These are phyloP conservation scores for Barnettozyma californica DNA, from an alignment of 805 yeast species.

Conservation along the genomic window DNA sequence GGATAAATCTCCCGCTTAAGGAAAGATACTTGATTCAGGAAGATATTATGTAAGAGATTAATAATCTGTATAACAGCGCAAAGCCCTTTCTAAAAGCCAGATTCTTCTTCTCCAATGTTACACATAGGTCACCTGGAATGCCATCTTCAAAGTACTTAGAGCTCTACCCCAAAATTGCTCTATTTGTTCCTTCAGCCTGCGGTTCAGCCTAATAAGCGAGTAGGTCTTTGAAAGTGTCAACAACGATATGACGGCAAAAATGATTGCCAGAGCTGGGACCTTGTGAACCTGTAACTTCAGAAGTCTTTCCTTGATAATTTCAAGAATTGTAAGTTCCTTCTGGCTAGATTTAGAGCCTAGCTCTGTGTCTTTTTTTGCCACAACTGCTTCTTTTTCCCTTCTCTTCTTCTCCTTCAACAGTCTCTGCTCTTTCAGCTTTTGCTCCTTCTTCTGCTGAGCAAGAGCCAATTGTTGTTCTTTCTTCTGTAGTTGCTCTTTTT, in stretches of 20 bases:
- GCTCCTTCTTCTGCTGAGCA: constrained; percentile 12
- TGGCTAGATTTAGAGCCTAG: background rate
- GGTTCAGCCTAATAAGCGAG: constrained; percentile 8
- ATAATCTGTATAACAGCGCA: background rate
- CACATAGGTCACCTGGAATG: constrained; percentile 24
- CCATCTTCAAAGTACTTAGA: constrained; percentile 19
- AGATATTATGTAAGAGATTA: background rate
- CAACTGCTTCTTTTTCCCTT: background rate
- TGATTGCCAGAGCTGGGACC: constrained; percentile 5
- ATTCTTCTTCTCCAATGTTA: constrained; percentile 4
- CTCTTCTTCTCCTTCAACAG: constrained; percentile 4
- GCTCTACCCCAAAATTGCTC: constrained; percentile 15
- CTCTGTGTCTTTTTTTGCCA: background rate
- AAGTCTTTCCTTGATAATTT: constrained; percentile 14
- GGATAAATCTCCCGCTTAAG: background rate
- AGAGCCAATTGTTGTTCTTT: constrained; percentile 2
- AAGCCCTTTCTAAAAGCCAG: background rate
- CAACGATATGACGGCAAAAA: constrained; percentile 16
- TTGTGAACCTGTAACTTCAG: constrained; percentile 5
- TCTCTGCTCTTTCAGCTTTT: constrained; percentile 12
- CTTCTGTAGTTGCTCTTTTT: constrained; percentile 11
- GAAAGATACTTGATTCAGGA: background rate
- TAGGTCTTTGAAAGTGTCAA: constrained; percentile 10
- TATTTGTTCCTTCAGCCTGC: constrained; percentile 9
- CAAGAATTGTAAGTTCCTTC: constrained; percentile 8